Conservation (phyloP, 2,329 filamentous ascomycete species). For the Aureobasidium leucospermi region DNA sequence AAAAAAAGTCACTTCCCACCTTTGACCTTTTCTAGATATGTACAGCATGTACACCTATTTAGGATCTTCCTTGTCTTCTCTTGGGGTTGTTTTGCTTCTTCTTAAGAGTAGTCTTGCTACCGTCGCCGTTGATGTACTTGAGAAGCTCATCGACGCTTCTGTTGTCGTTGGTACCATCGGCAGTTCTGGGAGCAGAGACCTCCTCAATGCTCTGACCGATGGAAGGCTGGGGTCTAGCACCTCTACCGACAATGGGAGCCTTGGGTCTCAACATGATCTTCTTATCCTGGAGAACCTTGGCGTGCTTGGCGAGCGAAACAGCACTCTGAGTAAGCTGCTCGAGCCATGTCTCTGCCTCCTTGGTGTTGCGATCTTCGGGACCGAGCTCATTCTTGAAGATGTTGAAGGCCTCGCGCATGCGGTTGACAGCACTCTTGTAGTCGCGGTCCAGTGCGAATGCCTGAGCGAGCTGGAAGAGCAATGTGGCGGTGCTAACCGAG, state of each 20-base stretch:
- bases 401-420: conserved; percentile 95
- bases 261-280: conserved; percentile 22
- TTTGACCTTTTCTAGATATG: not conserved
- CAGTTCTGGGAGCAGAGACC: conserved; percentile 5
- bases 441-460: conserved; percentile 93
- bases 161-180: conserved; percentile 14
- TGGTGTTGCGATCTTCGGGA: conserved; percentile 89
- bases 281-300: conserved; percentile 74
- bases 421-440: conserved; percentile 79
- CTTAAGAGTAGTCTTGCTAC: conserved; percentile 35
- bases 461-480: conserved; percentile 95
- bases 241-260: conserved; percentile 49
- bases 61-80: conserved; percentile 20
- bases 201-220: conserved; percentile 45
- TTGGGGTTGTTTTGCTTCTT: conserved; percentile 40
- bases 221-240: conserved; percentile 55
- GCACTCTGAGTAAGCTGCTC: conserved; percentile 94
- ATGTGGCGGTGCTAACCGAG: conserved; percentile 86
- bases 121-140: conserved; percentile 80
- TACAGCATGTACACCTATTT: not conserved
- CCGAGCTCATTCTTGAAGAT: conserved; percentile 88
- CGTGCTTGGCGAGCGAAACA: conserved; percentile 87
- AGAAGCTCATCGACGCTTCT: conserved; percentile 89
- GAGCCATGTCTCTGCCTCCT: conserved; percentile 94
- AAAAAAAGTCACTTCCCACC: not conserved